A percentile compares a stretch with the other conserved stretches of the same genome.
Conservation (phyloP, 176 grass and related monocot species). For the Hordeum vulgare region DNA sequence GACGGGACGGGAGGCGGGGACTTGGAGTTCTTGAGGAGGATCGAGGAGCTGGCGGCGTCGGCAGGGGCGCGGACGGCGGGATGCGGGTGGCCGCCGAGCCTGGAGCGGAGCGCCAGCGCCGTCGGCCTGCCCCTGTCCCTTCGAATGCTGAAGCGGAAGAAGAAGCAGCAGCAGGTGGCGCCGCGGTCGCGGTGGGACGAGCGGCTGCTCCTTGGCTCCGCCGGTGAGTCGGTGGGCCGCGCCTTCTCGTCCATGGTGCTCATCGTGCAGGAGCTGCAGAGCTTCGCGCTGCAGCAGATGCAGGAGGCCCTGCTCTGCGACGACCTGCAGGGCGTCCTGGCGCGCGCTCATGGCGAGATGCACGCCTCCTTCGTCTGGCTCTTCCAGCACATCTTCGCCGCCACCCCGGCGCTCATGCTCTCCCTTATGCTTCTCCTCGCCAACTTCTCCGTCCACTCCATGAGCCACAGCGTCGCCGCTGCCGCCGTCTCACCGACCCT, state of each 20-base stretch:
- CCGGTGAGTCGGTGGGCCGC: slow-evolving; percentile 52
- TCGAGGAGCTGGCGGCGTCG: slow-evolving; percentile 54
- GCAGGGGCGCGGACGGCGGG: background rate
- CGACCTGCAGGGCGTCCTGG: slow-evolving; percentile 60
- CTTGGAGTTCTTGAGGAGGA: slow-evolving; percentile 43
- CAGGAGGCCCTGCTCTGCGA: slow-evolving; percentile 44
- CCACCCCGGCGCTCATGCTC: slow-evolving; percentile 86
- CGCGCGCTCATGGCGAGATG: slow-evolving; percentile 70
- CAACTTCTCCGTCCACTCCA: slow-evolving; percentile 93
- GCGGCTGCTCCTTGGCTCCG: slow-evolving; percentile 31
- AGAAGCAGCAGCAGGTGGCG: slow-evolving; percentile 26
- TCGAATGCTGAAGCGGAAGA: slow-evolving; percentile 82
- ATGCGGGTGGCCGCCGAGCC: slow-evolving; percentile 32
- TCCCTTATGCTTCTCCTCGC: slow-evolving; percentile 95
- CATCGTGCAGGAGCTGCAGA: slow-evolving; percentile 87
- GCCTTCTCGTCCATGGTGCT: slow-evolving; percentile 97
- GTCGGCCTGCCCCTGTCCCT: slow-evolving; percentile 68
- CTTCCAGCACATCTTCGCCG: slow-evolving; percentile 92
- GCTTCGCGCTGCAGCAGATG: slow-evolving; percentile 72
- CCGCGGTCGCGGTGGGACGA: slow-evolving; percentile 39
- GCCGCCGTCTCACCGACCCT: slow-evolving; percentile 21
- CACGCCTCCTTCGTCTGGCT: slow-evolving; percentile 94
- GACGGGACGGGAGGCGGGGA: slow-evolving; percentile 42
- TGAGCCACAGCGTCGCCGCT: slow-evolving; percentile 37
- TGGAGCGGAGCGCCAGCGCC: slow-evolving; percentile 44